phyloP scores from a whole-genome alignment of 2,329 filamentous ascomycete genomes.

The Stagonosporopsis vannaccii region DNA sequence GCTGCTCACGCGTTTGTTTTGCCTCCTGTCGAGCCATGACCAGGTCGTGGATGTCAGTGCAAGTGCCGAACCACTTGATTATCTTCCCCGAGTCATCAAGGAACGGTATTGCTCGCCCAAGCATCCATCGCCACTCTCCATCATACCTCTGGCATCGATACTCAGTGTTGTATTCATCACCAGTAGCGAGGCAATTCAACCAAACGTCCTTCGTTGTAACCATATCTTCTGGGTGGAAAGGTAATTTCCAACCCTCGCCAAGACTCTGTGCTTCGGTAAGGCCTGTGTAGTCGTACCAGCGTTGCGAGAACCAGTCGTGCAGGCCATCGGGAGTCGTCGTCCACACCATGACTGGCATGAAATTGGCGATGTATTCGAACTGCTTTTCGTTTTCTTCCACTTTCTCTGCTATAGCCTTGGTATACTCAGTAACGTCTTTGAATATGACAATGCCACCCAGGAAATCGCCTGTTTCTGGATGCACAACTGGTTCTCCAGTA shows the following conservation, averaged over 20 bases:
- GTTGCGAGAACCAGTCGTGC: constrained; percentile 76
- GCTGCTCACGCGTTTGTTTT: constrained; percentile 71
- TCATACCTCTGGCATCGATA: constrained; percentile 72
- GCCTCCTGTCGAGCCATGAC: constrained; percentile 73
- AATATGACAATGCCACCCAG: constrained; percentile 75
- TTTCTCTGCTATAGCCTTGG: constrained; percentile 72
- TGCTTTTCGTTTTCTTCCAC: constrained; percentile 74
- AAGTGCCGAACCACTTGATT: constrained; percentile 82
- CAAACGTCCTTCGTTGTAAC: constrained; percentile 63
- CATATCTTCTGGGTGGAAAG: constrained; percentile 76
- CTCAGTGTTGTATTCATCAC: constrained; percentile 70
- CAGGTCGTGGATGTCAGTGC: constrained; percentile 79
- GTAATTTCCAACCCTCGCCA: constrained; percentile 67
- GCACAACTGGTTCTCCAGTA: constrained; percentile 71
- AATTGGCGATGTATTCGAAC: constrained; percentile 79
- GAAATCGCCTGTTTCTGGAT: constrained; percentile 73
- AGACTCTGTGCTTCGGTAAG: constrained; percentile 68
- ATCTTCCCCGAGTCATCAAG: constrained; percentile 72
- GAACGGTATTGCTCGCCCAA: constrained; percentile 74
- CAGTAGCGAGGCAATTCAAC: constrained; percentile 69
- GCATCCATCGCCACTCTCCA: constrained; percentile 80
- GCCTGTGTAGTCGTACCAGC: constrained; percentile 82
- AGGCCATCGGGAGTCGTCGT: constrained; percentile 71
- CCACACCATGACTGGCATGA: constrained; percentile 68
- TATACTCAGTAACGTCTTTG: constrained; percentile 75